Evolutionary conservation across 352 stramenopile genomes (phyloP).

Genomic region (Globisporangium solare): DNA sequence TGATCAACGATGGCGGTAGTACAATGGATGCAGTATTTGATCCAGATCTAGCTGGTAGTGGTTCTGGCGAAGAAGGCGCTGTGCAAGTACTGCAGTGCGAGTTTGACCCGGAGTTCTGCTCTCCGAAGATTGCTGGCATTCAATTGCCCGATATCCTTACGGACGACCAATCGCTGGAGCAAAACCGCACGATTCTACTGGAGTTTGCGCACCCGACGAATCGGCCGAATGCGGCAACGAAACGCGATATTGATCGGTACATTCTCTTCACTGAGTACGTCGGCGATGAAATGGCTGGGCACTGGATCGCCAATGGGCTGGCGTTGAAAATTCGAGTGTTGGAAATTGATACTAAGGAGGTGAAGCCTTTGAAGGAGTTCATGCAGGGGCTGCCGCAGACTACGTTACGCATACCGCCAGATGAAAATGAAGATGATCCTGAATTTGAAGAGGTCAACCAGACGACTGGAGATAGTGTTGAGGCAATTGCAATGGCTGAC

Average conservation of each 20-base stretch:
- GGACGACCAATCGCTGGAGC: conserved; percentile 18
- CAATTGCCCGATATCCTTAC: conserved; percentile 33
- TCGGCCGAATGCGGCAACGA: conserved; percentile 22
- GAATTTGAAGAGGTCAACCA: not conserved
- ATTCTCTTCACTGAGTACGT: conserved; percentile 56
- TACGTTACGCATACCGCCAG: conserved; percentile 6
- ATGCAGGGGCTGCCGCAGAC: conserved; percentile 42
- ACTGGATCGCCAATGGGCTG: conserved; percentile 32
- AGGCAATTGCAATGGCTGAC: conserved; percentile 1
- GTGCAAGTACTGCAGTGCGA: conserved; percentile 28
- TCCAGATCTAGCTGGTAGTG: not conserved
- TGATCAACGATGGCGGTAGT: not conserved
- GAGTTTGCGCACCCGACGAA: conserved; percentile 58
- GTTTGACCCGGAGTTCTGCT: conserved; percentile 49
- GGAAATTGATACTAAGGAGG: conserved; percentile 23
- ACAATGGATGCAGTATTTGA: not conserved
- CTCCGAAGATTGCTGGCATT: conserved; percentile 46
- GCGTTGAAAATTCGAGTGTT: conserved; percentile 40
- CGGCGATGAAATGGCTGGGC: conserved; percentile 36
- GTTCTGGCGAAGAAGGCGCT: not conserved
- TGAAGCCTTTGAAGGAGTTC: conserved; percentile 35
- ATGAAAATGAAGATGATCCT: conserved; percentile 6
- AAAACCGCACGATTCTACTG: conserved; percentile 44
- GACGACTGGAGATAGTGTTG: not conserved
- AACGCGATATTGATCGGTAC: conserved; percentile 34